A percentile compares a stretch with the other conserved stretches of the same genome.
These are phyloP conservation scores for Podaxis rugospora DNA, from an alignment of 768 basidiomycete species.

Conservation along the genomic window DNA sequence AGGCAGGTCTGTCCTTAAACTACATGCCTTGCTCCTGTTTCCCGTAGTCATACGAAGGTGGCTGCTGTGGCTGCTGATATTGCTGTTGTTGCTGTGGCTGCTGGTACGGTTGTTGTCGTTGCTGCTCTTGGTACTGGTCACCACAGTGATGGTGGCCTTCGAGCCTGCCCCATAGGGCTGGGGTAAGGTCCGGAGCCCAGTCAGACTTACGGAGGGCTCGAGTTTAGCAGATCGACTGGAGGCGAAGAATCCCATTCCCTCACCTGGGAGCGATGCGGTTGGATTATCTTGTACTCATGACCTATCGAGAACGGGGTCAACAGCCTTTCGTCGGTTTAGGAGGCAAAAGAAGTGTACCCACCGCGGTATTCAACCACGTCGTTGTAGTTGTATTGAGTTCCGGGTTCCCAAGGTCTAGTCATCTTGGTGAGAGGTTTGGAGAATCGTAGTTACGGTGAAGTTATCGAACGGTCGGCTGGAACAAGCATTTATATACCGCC, in stretches of 20 bases:
- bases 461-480: background rate
- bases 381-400: conserved; percentile 50
- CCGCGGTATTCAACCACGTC: conserved; percentile 57
- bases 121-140: conserved; percentile 19
- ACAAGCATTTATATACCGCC: background rate
- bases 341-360: conserved; percentile 17
- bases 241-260: conserved; percentile 4
- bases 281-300: conserved; percentile 62
- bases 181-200: conserved; percentile 60
- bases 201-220: conserved; percentile 39
- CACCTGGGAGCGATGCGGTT: conserved; percentile 68
- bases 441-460: background rate
- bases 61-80: background rate
- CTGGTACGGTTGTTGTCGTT: conserved; percentile 23
- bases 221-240: background rate
- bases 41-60: conserved; percentile 6
- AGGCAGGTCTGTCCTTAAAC: background rate
- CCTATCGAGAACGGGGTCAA: conserved; percentile 28
- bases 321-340: background rate
- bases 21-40: conserved; percentile 10
- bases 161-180: conserved; percentile 65
- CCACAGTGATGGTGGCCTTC: conserved; percentile 12
- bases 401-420: conserved; percentile 56
- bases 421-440: conserved; percentile 23
- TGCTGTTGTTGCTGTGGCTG: conserved; percentile 23